These are phyloP conservation scores for Tylopilus subfusipes DNA, from an alignment of 768 basidiomycete species.

Conservation along the genomic window DNA sequence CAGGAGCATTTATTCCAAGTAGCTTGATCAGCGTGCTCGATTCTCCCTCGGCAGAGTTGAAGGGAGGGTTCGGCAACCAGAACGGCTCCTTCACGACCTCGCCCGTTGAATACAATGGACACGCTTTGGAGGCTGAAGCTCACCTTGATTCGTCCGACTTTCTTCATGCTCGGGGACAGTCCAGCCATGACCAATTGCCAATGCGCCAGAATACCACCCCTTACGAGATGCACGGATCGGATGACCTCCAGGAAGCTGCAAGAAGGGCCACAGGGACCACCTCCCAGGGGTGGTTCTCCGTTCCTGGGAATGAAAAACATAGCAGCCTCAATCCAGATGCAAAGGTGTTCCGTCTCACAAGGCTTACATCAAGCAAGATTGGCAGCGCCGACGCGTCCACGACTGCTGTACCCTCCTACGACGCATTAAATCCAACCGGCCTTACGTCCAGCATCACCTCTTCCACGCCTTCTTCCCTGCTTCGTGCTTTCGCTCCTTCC, in stretches of 20 bases:
- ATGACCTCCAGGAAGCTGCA: conserved; percentile 12
- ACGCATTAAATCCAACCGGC: conserved; percentile 63
- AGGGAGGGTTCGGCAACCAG: conserved; percentile 20
- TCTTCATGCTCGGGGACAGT: conserved; percentile 22
- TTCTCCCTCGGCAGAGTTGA: conserved; percentile 58
- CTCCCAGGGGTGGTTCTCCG: conserved; percentile 47
- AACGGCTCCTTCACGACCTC: conserved; percentile 35
- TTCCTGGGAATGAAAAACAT: conserved; percentile 45
- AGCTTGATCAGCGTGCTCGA: conserved; percentile 45
- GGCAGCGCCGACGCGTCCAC: conserved; percentile 11
- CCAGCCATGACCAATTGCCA: conserved; percentile 20
- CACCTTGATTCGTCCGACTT: conserved; percentile 50
- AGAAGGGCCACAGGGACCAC: conserved; percentile 25
- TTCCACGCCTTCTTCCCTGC: conserved; percentile 46
- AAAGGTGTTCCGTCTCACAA: conserved; percentile 69
- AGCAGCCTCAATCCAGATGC: conserved; percentile 83
- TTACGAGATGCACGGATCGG: conserved; percentile 31
- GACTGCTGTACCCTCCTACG: conserved; percentile 34
- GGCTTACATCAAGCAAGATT: conserved; percentile 14
- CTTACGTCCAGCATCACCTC: conserved; percentile 36
- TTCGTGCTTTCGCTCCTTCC: conserved; percentile 86
- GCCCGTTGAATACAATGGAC: conserved; percentile 39
- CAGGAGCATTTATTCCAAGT: conserved; percentile 52
- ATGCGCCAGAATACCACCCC: conserved; percentile 30
- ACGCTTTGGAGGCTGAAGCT: conserved; percentile 25